Base-by-base conservation (phyloP, 1,139 yeast genomes). In the Candida sp. region DNA sequence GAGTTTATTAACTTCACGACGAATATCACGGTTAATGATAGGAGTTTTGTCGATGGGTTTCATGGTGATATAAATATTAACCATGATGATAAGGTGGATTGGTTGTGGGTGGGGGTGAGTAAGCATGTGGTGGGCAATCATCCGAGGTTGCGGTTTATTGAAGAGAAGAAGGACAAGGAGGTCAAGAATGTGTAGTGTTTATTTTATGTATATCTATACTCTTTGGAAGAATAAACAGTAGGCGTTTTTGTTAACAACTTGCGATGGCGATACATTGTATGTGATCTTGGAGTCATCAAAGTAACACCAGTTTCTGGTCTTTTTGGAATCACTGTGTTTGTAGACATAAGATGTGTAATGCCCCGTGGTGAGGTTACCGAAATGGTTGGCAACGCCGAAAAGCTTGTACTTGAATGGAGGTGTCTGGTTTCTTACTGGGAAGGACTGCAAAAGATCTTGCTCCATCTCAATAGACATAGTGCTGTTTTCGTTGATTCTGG, bases 261-360 rank as follows among this genome's bases (percentile, higher is more conserved):
- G 76, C 47, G 63, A 66, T 42, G 70, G 72, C 30, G 70, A 67
- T 38, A 78, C 72, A 46, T 77, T 72, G 48, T 61, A 70, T 3
- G 78, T 72, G 4, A 85, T 83, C 49, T 75, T 78, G 0, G 89
- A 80, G 66, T 90, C 97, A 65, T 90, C 96, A 65, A 86, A 90
- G 54, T 83, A 81, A 54, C 90, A 83, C 96, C 96, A 90, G 17
- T 80, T 83, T 47, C 79, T 73, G 4, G 63, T 56, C 54, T 67
- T 70, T 50, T 65, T 64, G 11, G 56, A 45, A 49, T 68, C 75
- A 45, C 74, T 74, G 5, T 77, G 66, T 59, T 90, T 89, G 59
- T 85, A 75, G 2, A 91, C 96, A 62, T 85, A 88, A 0, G 97
- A 79, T 0, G 98, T 94, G 67, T 94, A 94, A 69, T 94, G 99